Conservation (phyloP, 2,329 filamentous ascomycete genomes). For the Ophiostoma tasmaniense region DNA sequence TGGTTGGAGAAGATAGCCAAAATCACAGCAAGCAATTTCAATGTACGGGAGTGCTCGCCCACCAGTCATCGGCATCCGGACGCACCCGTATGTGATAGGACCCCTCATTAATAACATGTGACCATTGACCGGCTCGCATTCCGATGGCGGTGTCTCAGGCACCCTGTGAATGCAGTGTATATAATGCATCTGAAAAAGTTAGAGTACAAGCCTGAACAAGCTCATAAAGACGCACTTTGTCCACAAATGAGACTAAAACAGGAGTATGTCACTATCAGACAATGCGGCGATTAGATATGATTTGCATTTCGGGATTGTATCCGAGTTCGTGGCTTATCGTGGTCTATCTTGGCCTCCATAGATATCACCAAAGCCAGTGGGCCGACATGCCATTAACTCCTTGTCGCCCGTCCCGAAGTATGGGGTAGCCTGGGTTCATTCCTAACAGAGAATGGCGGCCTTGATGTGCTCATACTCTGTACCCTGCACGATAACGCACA, state of each 20-base stretch:
- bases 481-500: background rate
- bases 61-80: background rate
- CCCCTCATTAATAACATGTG: background rate
- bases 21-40: background rate
- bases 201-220: background rate
- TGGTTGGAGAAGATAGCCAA: too few species aligned
- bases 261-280: background rate
- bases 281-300: background rate
- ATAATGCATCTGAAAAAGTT: background rate
- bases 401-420: background rate
- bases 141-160: background rate
- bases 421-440: background rate
- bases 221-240: background rate
- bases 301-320: background rate
- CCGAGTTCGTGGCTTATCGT: background rate
- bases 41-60: background rate
- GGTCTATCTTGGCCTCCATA: background rate
- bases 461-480: background rate
- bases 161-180: background rate
- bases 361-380: background rate
- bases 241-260: background rate
- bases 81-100: background rate
- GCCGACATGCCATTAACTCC: background rate
- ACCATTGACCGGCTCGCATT: background rate
- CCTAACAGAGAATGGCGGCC: background rate